Evolutionary conservation across 2,329 filamentous ascomycete genomes (phyloP), one percentile per base, ranked within the genome.

Genomic region (Fusarium sp.): DNA sequence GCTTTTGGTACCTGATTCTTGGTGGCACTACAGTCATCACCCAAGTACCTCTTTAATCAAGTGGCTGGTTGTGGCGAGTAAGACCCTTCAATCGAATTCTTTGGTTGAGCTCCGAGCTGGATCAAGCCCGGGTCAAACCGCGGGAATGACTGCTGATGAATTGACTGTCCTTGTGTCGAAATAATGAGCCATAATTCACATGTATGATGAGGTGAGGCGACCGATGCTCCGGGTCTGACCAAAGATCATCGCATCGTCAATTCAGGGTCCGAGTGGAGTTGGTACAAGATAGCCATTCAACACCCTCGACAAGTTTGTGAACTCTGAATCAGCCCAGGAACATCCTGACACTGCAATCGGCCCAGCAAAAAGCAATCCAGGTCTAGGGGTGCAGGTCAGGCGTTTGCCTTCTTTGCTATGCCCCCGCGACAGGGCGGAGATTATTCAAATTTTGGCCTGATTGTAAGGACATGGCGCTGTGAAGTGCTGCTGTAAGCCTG

Each of bases 41-140:
- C 22, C 25, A 62, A 50, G 67, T 71, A 64, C 61, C 62, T 58
- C 25, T 44, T 57, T 50, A 52, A 62, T 54, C 23, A 15, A 66
- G 71, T 71, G 71, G 71, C 67, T 73, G 65, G 69, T 64, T 61
- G 71, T 73, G 71, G 71, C 71, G 58, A 73, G 62, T 62, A 65
- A 51, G 39, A 33, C 51, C 55, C 50, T 71, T 73, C 65, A 68
- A 49, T 45, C 43, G 45, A 20, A 33, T 19, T 51, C 22, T 65
- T 44, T 25, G 54, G 43, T 60, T 49, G 25, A 56, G 52, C 40
- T 55, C 15, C 20, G 32, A 22, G n/a, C 22, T 23, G 25, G 20
- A 47, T 46, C 22, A 40, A 22, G 8, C 27, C 45, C 70, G 68
- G 69, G 23, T 45, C 45, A 60, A 62, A 44, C 62, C 56, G 53